Evolutionary conservation across 169 alveolate genomes (phyloP).

Genomic region (Cryptosporidium canis): DNA sequence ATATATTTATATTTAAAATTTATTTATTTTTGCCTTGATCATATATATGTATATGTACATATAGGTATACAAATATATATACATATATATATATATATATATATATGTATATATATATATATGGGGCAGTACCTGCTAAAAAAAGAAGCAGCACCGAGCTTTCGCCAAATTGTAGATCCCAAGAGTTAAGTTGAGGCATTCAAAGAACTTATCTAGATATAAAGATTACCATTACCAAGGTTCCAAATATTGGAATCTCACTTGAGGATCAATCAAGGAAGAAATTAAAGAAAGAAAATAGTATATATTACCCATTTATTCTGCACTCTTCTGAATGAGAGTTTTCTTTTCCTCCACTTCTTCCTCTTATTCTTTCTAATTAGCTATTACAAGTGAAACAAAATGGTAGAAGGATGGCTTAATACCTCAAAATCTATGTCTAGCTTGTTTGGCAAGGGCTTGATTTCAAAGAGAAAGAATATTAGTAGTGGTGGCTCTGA

Average conservation of each 20-base stretch:
- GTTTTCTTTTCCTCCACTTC: no score
- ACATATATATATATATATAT: slow-evolving; percentile 8
- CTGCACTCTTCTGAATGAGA: slow-evolving; percentile 3
- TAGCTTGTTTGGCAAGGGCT: slow-evolving; percentile 32
- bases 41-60: background rate
- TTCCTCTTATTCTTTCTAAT: no score
- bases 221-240: no score
- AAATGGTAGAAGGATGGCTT: slow-evolving; percentile 52
- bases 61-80: background rate
- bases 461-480: background rate
- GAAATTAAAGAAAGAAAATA: background rate
- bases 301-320: background rate
- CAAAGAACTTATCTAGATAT: no score
- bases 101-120: background rate
- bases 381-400: background rate
- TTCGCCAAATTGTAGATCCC: no score
- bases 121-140: no score
- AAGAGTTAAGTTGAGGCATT: no score
- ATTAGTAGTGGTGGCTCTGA: background rate
- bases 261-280: no score
- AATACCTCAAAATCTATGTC: slow-evolving; percentile 66
- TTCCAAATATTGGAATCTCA: no score
- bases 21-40: background rate
- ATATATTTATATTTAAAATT: background rate
- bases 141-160: no score